Evolutionary conservation across 2,329 filamentous ascomycete species (phyloP), one percentile per base, ranked within the genome.

Genomic region (Talaromyces sp.): DNA sequence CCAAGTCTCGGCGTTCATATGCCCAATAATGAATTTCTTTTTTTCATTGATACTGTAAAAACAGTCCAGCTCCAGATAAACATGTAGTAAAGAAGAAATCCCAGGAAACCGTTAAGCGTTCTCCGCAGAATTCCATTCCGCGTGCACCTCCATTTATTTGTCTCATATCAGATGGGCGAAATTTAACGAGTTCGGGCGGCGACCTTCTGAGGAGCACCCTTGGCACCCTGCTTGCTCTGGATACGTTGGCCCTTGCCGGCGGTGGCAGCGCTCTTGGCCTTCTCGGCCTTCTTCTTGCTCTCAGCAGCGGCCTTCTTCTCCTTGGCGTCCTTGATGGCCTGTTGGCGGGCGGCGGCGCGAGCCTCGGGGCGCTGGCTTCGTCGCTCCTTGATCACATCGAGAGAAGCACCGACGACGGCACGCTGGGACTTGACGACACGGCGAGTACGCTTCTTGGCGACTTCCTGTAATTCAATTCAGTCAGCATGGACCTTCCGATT

Each of bases 371-470:
- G 92, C 86, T 92, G 88, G 74, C 86, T 82, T 77, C 95, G 93
- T 84, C 92, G 92, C 89, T 99, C 95, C 89, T 97, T 98, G 88
- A 99, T 98, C 78, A 98, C 92, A 80, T 99, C 95, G 81, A 99
- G 93, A 68, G 95, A 97, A 72, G 95, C 95, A 87, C 95, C 95
- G 73, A 99, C 95, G 81, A 99, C 96, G 79, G 90, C 93, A 86
- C 95, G 93, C 88, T 99, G 95, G 81, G 91, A 82, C 91, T 99
- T 99, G 84, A 99, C 91, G 77, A 92, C 92, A 79, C 92, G 92
- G 85, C 95, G 95, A 72, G 92, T 92, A 79, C 95, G 93, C 90
- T 98, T 98, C 91, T 99, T 99, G 85, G 93, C 92, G 78, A 96
- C 90, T 88, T 99, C 95, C 95, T 99, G 81, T 85, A 76, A 66